Evolutionary conservation across 352 stramenopile species (phyloP), one percentile per base, ranked within the genome.

Genomic region (Pseudoperonospora humuli): DNA sequence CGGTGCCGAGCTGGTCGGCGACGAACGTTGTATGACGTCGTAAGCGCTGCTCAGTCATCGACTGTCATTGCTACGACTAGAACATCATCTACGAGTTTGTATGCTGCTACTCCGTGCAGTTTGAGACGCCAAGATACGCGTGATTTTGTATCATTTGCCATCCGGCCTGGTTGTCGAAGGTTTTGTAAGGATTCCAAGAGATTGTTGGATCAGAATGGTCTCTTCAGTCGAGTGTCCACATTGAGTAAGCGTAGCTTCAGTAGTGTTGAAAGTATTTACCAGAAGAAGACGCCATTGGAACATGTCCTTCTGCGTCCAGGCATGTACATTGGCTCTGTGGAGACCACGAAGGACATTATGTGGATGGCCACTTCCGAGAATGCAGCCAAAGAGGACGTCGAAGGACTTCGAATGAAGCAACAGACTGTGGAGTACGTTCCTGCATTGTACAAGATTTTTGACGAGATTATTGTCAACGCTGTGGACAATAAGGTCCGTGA

Each of bases 401-500:
- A 28, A 39, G 43, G 27, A 43, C 48, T 69, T 27, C 54, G 61
- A 36, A 91, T 93, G 79, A 74, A 75, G 39, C 79, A 86, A 38
- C 68, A 85, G 26, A 50, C 60, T 11, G 74, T 94, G 13, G 74
- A 90, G 58, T 93, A 84, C 39, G 75, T 89, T 9, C 76, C 78
- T 6, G 83, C 83, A 26, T 69, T 99, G 34, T 99, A 96, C 85
- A 99, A 99, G 67, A 99, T 99, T 57, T 99, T 99, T 56, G 95
- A 99, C 64, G 96, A 99, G 75, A 99, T 99, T 66, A 87, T 99
- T 28, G 95, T 99, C 14, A 99, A 99, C 61, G 93, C 90, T 4
- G 97, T 98, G 78, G 93, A 98, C 67, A 96, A 96, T 68, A 96
- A 93, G 52, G 74, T 86, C 11, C 78, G 83, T 13, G 82, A 95